Evolutionary conservation across 2,329 filamentous ascomycete species (phyloP).

Genomic region (Penicillium sp.): DNA sequence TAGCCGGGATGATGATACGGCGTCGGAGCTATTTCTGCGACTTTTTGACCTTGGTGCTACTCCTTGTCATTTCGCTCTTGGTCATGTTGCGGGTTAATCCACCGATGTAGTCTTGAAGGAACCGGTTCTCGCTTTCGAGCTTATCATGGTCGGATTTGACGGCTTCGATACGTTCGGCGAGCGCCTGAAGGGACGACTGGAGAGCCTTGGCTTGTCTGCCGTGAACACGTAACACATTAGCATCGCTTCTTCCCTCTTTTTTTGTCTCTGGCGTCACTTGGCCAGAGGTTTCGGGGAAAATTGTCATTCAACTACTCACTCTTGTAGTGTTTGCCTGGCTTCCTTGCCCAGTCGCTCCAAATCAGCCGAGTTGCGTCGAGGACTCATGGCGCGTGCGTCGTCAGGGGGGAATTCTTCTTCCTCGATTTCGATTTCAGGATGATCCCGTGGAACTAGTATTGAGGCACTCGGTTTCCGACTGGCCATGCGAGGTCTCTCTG

Average conservation of each 20-base stretch:
- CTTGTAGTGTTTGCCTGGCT: constrained; percentile 57
- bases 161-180: constrained; percentile 87
- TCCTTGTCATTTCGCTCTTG: constrained; percentile 50
- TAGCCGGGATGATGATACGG: no score
- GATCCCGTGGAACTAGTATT: constrained; percentile 71
- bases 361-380: constrained; percentile 79
- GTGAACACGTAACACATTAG: no score
- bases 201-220: constrained; percentile 80
- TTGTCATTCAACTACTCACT: no score
- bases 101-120: constrained; percentile 94
- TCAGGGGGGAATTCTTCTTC: constrained; percentile 72
- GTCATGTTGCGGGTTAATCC: constrained; percentile 72
- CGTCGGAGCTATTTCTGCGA: no score
- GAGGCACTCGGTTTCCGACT: constrained; percentile 73
- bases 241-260: no score
- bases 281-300: no score
- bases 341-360: constrained; percentile 78
- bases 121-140: constrained; percentile 92
- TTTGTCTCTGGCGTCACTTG: no score
- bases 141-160: constrained; percentile 93
- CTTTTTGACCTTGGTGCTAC: no score
- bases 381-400: constrained; percentile 91
- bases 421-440: constrained; percentile 60
- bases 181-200: constrained; percentile 78
- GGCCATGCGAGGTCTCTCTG: constrained; percentile 57